Evolutionary conservation across 352 stramenopile species (phyloP).

Genomic region (Detonula confervacea): DNA sequence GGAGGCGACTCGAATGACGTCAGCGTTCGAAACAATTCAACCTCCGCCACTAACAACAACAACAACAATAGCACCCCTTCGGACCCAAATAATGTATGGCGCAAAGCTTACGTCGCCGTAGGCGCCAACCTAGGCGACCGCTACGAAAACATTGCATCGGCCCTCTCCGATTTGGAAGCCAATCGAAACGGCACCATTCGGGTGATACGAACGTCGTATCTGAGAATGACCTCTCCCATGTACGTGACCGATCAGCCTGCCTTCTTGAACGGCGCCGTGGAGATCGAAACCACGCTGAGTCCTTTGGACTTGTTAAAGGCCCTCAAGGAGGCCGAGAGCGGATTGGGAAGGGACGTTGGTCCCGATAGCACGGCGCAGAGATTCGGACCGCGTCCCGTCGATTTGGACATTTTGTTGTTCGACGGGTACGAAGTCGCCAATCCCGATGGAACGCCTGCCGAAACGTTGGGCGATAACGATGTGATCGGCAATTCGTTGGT

Average conservation of each 20-base stretch:
- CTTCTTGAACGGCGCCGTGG: constrained; percentile 94
- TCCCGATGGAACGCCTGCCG: constrained; percentile 5
- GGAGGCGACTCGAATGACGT: constrained; percentile 1
- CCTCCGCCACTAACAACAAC: neutral
- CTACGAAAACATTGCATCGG: constrained; percentile 68
- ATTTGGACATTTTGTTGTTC: constrained; percentile 96
- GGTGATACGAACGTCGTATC: constrained; percentile 87
- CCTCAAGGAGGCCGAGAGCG: constrained; percentile 89
- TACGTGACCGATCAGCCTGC: constrained; percentile 94
- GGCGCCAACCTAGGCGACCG: constrained; percentile 83
- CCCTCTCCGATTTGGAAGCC: constrained; percentile 50
- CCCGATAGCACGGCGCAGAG: constrained; percentile 66
- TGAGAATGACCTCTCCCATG: constrained; percentile 93
- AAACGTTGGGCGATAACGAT: constrained; percentile 56
- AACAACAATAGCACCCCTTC: neutral
- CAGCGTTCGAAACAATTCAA: neutral
- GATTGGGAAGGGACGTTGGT: constrained; percentile 87
- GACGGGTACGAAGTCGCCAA: constrained; percentile 51
- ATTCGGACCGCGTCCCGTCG: constrained; percentile 92
- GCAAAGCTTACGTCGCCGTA: constrained; percentile 74
- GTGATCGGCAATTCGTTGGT: constrained; percentile 61
- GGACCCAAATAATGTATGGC: constrained; percentile 11
- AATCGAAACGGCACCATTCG: constrained; percentile 19
- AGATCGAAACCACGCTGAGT: constrained; percentile 87
- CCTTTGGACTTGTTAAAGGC: constrained; percentile 86